Evolutionary conservation across 108 stramenopile genomes (phyloP).

Genomic region (Nitzschia inconspicua): DNA sequence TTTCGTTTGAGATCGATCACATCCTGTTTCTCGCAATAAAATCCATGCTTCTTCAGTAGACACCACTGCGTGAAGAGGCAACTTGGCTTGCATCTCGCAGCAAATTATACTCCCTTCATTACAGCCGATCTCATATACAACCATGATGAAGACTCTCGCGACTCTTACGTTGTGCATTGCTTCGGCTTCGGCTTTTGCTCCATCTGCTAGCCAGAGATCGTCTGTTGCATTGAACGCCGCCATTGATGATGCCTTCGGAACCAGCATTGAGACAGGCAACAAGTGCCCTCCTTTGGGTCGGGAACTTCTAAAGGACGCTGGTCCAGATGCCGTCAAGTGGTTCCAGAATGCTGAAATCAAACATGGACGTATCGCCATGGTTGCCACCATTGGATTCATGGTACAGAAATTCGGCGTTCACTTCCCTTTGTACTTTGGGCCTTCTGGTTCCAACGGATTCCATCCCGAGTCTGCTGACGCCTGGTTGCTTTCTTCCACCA

Average conservation of each 20-base stretch:
- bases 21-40: no score
- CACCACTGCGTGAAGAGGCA: no score
- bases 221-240: slow-evolving; percentile 32
- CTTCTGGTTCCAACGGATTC: slow-evolving; percentile 67
- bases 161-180: slow-evolving; percentile 29
- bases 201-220: slow-evolving; percentile 19
- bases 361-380: slow-evolving; percentile 75
- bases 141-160: slow-evolving; percentile 33
- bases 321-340: slow-evolving; percentile 66
- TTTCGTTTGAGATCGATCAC: no score
- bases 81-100: no score
- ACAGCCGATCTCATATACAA: slow-evolving; percentile 5
- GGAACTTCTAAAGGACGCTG: slow-evolving; percentile 61
- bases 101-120: no score
- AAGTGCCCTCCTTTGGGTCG: slow-evolving; percentile 74
- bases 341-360: slow-evolving; percentile 81
- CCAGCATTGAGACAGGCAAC: slow-evolving; percentile 66
- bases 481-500: slow-evolving; percentile 52
- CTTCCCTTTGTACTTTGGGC: slow-evolving; percentile 73
- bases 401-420: slow-evolving; percentile 68
- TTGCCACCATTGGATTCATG: slow-evolving; percentile 75
- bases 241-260: slow-evolving; percentile 67
- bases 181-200: slow-evolving; percentile 55
- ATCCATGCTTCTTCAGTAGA: no score
- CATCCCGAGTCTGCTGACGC: slow-evolving; percentile 48